Evolutionary conservation across 345 rosid species (phyloP).

Genomic region (Bruguiera gymnorhiza): DNA sequence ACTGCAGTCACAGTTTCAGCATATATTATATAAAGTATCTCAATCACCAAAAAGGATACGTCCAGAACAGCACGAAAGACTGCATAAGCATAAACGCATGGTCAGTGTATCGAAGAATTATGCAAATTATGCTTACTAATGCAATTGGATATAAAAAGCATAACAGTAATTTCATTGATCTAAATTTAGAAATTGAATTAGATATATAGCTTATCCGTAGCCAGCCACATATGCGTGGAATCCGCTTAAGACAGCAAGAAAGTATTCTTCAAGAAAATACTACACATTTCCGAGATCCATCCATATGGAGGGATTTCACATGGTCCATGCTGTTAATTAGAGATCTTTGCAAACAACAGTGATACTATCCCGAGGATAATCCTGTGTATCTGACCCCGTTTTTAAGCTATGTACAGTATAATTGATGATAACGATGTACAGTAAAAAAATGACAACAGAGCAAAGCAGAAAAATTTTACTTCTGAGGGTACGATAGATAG

Average conservation of each 20-base stretch:
- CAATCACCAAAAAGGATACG: slow-evolving; percentile 65
- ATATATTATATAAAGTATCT: slow-evolving; percentile 1
- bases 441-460: not conserved
- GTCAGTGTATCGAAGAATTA: slow-evolving; percentile 16
- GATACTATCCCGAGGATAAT: too few relatives aligned
- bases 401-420: too few relatives aligned
- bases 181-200: not conserved
- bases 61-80: slow-evolving; percentile 99
- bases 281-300: too few relatives aligned
- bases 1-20: not conserved
- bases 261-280: too few relatives aligned
- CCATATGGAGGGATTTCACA: too few relatives aligned
- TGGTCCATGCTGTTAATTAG: too few relatives aligned
- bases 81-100: slow-evolving; percentile 39
- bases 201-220: not conserved
- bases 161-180: not conserved
- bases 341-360: too few relatives aligned
- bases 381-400: too few relatives aligned
- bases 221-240: not conserved
- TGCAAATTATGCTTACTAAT: not conserved
- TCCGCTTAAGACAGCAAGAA: too few relatives aligned
- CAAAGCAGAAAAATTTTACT: not conserved
- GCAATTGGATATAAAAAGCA: not conserved
- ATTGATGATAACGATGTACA: not conserved
- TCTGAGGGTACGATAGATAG: not conserved